phyloP scores from a whole-genome alignment of 83 land plant genomes.

The Thuja plicata region DNA sequence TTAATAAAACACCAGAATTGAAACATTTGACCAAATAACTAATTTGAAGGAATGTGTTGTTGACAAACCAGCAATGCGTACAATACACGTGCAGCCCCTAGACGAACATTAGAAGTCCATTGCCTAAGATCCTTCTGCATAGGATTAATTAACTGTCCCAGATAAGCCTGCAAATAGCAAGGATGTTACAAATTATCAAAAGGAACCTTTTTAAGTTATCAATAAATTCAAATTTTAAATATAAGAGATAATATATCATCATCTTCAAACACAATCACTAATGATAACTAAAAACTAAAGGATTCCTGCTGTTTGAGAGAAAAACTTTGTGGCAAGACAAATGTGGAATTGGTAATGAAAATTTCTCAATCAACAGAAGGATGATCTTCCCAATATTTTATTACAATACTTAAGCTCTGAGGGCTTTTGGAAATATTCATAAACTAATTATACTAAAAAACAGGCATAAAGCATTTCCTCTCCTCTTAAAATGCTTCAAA shows the following conservation, averaged over 20 bases:
- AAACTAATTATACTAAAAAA: too few species aligned
- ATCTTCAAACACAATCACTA: not conserved
- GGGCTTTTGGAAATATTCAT: too few species aligned
- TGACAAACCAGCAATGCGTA: conserved; percentile 35
- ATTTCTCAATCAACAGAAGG: not conserved
- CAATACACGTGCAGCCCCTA: conserved; percentile 33
- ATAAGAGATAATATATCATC: too few species aligned
- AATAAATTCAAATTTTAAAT: not conserved
- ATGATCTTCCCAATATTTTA: not conserved
- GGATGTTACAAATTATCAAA: not conserved
- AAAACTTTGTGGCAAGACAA: not conserved
- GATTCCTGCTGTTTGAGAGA: not conserved
- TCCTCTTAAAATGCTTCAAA: not conserved
- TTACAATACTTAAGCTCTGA: not conserved
- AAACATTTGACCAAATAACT: not conserved
- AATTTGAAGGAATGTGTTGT: not conserved
- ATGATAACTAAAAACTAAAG: not conserved
- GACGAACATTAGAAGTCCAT: conserved; percentile 32
- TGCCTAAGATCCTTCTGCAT: conserved; percentile 23
- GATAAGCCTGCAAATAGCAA: conserved; percentile 20
- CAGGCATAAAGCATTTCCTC: not conserved
- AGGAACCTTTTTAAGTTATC: not conserved
- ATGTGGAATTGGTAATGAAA: not conserved
- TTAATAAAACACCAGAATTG: not conserved
- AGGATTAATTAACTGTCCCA: conserved; percentile 17